Evolutionary conservation across 306 rosid species (phyloP), one percentile per base, ranked within the genome.

Genomic region (Styphnolobium japonicum): DNA sequence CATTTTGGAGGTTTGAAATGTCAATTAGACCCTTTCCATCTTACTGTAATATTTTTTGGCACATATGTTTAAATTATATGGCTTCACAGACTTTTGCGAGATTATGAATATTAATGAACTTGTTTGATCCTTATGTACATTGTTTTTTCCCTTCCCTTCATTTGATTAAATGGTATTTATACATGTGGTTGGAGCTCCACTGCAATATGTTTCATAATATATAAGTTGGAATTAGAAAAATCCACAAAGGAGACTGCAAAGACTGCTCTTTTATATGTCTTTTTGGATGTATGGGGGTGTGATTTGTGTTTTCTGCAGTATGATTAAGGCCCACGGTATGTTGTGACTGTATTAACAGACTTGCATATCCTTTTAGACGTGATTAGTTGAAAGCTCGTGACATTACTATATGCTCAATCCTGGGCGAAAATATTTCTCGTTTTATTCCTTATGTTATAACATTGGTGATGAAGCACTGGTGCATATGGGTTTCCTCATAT

Each of bases 191-290:
- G 67, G 46, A 67, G 76, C 21, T 68, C 48, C 29, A 14, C 40
- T 31, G 42, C 15, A 21, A 3, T 5, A 21, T 58, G 25, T 83
- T 66, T 66, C 71, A 46, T 27, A 73, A 43, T 73, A 49, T 61
- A 21, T 48, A 25, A 72, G 62, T 67, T 79, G 80, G 64, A 62
- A 69, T 71, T 76, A 49, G 22, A 21, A 29, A 51, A 76, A 76
- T 4, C n/a, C 16, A 2, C 37, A 31, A 7, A 16, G 65, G 60
- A 69, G 66, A 18, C 65, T 42, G 21, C 49, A 10, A 42, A 58
- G 55, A 23, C 53, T 40, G 19, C 46, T 34, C 48, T 52, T 45
- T 33, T 55, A 49, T 55, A 49, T 48, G 31, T 74, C 34, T 34
- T 29, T 53, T 31, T 81, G 27, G 21, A 58, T 40, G 10, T 51